These are phyloP conservation scores for Mycena vulgaris DNA, from an alignment of 768 basidiomycete species.

Conservation along the genomic window DNA sequence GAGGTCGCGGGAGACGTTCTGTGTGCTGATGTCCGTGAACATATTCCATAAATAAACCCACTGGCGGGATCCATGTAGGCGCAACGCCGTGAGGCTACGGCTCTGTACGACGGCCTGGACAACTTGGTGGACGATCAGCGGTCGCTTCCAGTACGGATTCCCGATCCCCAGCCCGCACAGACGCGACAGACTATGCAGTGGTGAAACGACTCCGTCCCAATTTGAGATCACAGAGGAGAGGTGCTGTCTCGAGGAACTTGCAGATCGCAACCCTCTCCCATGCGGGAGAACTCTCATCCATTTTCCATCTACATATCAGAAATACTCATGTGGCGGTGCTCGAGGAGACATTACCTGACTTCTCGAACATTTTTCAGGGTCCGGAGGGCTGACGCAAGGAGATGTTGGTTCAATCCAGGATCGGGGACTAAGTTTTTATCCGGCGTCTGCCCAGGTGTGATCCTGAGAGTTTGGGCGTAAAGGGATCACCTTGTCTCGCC, in stretches of 20 bases:
- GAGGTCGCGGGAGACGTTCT: not conserved
- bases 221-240: not conserved
- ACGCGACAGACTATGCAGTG: not conserved
- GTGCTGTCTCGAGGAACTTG: not conserved
- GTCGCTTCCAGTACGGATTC: not conserved
- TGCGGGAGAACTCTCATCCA: not conserved
- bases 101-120: not conserved
- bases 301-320: slow-evolving; percentile 7
- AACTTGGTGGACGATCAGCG: not conserved
- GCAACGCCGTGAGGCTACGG: not conserved
- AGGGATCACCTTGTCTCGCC: not conserved
- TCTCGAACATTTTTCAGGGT: slow-evolving; percentile 10
- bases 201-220: not conserved
- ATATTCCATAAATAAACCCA: slow-evolving; percentile 10
- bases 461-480: not conserved
- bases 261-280: slow-evolving; percentile 1
- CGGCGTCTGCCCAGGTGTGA: too few species aligned
- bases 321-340: not conserved
- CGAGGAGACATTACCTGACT: not conserved
- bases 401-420: not conserved
- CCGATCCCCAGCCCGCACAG: not conserved
- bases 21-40: not conserved
- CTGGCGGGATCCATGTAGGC: not conserved
- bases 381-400: slow-evolving; percentile 1
- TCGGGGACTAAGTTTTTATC: not conserved